Base-by-base conservation (phyloP, 2,329 filamentous ascomycete genomes). In the Pyrenochaeta sp. region DNA sequence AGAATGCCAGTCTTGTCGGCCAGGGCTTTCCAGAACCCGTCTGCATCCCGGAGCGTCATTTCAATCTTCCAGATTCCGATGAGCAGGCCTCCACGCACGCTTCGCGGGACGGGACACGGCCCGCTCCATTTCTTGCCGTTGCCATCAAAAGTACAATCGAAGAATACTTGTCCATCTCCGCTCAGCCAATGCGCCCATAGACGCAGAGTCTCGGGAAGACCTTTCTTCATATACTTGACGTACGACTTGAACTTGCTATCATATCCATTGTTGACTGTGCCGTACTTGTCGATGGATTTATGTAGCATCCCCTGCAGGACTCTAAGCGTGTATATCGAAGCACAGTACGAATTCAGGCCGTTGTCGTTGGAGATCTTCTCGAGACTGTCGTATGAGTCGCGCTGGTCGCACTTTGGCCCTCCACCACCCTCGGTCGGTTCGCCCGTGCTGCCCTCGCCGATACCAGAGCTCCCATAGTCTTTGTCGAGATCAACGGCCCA, bases 401-500 rank as follows among this genome's bases (percentile, higher is more conserved):
- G n/a, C 17, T n/a, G 19, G 22, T 45, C 28, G 22, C 42, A 45
- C 15, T 27, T 26, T 10, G 35, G 27, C 4, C 34, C 23, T 17
- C 27, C 36, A 22, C 36, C 42, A 11, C 26, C 11, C n/a, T 7
- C 7, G 6, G 10, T 13, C 6, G 14, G 6, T 13, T 28, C 26
- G n/a, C n/a, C 26, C 6, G 4, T 14, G 26, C 11, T 9, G 26
- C n/a, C n/a, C 4, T 28, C n/a, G 7, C 26, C 26, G 9, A 28
- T 28, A 28, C 26, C 26, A 14, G 3, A 3, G 9, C 9, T 9
- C 13, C 26, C 26, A 14, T 28, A 28, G 26, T 28, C 26, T 28
- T 28, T 28, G 26, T 28, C 26, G 26, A 59, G 23, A 24, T 74
- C 72, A 7, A 69, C 47, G 5, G 71, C 71, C 72, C 70, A 74